Evolutionary conservation across 169 alveolate species (phyloP), one percentile per base, ranked within the genome.

Genomic region (Theileria equi): DNA sequence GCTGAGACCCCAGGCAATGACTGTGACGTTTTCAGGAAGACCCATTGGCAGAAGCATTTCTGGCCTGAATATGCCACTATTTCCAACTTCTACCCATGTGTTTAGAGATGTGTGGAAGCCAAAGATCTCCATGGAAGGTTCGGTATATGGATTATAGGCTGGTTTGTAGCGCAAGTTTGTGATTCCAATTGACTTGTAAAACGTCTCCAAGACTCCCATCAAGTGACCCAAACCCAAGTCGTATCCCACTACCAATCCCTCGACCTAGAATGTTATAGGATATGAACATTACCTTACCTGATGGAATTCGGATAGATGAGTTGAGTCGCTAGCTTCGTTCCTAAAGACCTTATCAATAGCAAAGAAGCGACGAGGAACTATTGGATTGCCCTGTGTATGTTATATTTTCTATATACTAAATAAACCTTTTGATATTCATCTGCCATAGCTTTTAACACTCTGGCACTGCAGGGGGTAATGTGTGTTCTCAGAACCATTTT

Each of bases 131-230:
- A 97, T 93, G 8, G 98, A 93, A n/a, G 99, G 99, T 80, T 98
- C 99, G 28, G 99, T 98, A 87, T 98, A 98, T 16, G 99, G 99
- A 80, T 98, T 98, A 88, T 95, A 98, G 17, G 99, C 98, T 13
- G 99, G 99, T 88, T 98, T 98, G 91, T 96, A 98, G 79, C 94
- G 63, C 53, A 90, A 61, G 50, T 93, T 65, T 5, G 84, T 82
- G 29, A 96, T 94, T n/a, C 99, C 99, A 34, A 96, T 94, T 72
- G 94, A 90, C 36, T 87, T 84, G 76, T 94, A 96, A 89, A 95
- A 96, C 29, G 93, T 90, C 41, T 89, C 82, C 47, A 96, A 76
- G 13, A 95, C 88, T 5, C 97, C 97, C 63, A 94, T 90, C 25
- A 96, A 80, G 74, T 94, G 95, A 7, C 94, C 93, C 21, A 96